phyloP scores from a whole-genome alignment of 768 basidiomycete genomes.

The Russula griseocarnosa region DNA sequence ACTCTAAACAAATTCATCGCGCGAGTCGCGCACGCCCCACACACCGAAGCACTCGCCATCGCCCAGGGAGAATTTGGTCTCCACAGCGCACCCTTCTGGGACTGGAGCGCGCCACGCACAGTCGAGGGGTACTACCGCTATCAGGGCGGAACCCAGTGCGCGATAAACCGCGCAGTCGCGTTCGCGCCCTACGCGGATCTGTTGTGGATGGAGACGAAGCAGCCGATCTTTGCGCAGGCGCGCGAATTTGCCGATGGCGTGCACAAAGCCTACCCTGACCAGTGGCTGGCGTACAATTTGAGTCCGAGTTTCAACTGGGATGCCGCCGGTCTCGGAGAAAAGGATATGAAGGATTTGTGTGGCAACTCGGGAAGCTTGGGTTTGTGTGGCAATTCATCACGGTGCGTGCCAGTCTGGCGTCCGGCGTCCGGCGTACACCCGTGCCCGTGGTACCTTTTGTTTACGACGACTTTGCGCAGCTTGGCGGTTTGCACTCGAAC shows the following conservation, averaged over 20 bases:
- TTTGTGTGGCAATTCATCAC: slow-evolving; percentile 99
- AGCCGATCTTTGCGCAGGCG: slow-evolving; percentile 88
- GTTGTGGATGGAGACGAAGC: slow-evolving; percentile 97
- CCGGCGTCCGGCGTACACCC: neutral
- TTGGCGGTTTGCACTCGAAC: slow-evolving; percentile 95
- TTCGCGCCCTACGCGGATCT: slow-evolving; percentile 93
- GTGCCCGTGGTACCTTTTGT: neutral
- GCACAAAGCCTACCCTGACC: slow-evolving; percentile 72
- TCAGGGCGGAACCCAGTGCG: slow-evolving; percentile 94
- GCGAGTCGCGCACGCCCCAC: slow-evolving; percentile 64
- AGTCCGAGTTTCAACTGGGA: slow-evolving; percentile 95
- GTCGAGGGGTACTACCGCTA: slow-evolving; percentile 97
- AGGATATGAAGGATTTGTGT: slow-evolving; percentile 86
- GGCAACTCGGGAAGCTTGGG: slow-evolving; percentile 92
- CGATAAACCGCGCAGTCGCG: slow-evolving; percentile 85
- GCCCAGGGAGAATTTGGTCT: slow-evolving; percentile 79
- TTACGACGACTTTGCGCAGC: slow-evolving; percentile 43
- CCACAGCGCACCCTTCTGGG: slow-evolving; percentile 75
- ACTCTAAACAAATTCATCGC: slow-evolving; percentile 58
- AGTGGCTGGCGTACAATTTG: slow-evolving; percentile 96
- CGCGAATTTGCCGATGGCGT: slow-evolving; percentile 89
- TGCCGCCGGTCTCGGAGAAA: slow-evolving; percentile 81
- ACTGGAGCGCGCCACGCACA: slow-evolving; percentile 92
- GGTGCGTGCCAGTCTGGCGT: slow-evolving; percentile 43
- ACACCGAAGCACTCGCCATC: slow-evolving; percentile 63